phyloP scores from a whole-genome alignment of 2,329 filamentous ascomycete genomes.

The Colletotrichum musae region DNA sequence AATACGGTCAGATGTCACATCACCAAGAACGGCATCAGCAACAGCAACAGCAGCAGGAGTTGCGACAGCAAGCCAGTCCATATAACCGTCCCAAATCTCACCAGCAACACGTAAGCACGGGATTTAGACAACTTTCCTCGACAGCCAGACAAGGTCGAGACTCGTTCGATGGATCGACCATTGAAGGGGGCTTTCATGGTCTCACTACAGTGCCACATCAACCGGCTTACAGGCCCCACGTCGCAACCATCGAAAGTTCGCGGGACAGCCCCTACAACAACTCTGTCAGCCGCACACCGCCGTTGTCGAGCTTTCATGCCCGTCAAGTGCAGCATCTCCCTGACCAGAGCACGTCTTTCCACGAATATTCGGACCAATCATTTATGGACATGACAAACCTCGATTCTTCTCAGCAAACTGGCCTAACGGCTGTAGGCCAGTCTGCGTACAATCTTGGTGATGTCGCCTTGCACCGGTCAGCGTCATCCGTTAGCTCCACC shows the following conservation, averaged over 20 bases:
- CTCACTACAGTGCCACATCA: conserved; percentile 12
- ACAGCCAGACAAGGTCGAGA: conserved; percentile 2
- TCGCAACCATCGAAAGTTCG: not conserved
- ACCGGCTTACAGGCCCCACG: conserved; percentile 18
- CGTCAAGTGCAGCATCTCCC: conserved; percentile 15
- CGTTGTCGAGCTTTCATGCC: conserved; percentile 15
- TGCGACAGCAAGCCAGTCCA: not conserved
- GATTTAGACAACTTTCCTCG: not conserved
- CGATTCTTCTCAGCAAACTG: conserved; percentile 23
- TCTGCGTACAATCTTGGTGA: conserved; percentile 19
- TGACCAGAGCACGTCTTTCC: conserved; percentile 21
- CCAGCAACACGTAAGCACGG: conserved; percentile 37
- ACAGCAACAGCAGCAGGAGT: not conserved
- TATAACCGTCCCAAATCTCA: conserved; percentile 22
- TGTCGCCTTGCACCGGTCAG: conserved; percentile 25
- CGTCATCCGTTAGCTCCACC: conserved; percentile 9
- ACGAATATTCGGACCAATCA: conserved; percentile 28
- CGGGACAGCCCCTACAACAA: conserved; percentile 8
- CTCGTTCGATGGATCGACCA: conserved; percentile 5
- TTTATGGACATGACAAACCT: conserved; percentile 33
- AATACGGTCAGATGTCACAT: conserved; percentile 38
- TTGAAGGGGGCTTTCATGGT: conserved; percentile 6
- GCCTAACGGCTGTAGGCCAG: conserved; percentile 5
- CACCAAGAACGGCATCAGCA: conserved; percentile 42
- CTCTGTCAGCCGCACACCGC: not conserved